Base-by-base conservation (phyloP, 2,329 filamentous ascomycete genomes). In the Neonectria magnoliae region DNA sequence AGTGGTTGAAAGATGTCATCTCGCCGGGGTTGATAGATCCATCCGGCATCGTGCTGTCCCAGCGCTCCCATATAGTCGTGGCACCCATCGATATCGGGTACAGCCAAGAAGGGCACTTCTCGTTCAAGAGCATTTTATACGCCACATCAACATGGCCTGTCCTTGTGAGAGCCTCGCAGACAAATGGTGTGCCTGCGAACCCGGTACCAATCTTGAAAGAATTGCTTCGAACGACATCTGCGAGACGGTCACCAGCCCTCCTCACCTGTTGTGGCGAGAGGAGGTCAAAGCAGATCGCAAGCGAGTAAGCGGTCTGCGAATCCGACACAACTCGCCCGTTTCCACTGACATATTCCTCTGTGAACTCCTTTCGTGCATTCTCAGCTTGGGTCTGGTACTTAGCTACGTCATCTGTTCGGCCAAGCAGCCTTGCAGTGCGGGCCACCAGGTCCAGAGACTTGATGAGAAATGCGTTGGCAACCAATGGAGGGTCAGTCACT, bases 381-480 rank as follows among this genome's bases (percentile, higher is more conserved):
- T 44, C 33, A 2, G 71, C 68, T 58, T 70, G 68, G 1, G 11
- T 22, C 5, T 38, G 58, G 7, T 73, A 74, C 4, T 56, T 47
- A 1, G 55, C 14, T 2, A 42, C 41, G 0, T 60, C 42, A 1
- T 75, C 72, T 0, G 64, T 60, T 4, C 78, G 66, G 0, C 76
- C 74, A 0, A 85, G 72, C 0, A 73, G 64, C 1, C 62, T 60
- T 1, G 77, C 77, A 25, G 83, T 78, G 11, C 77, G 71, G 1
- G 75, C 72, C 3, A 82, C 73, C 0, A 82, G 60, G 7, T 75
- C 70, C 0, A 82, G 82, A 22, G 83, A 79, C 48, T 80, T 78
- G 1, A 83, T 77, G 1, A 85, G 76, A 62, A 83, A 85, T 2
- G 82, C 81, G 58, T 85, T 82, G 0, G 83, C 81, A 1, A 85